These are phyloP conservation scores for Diplodia mutila DNA, from an alignment of 2,329 filamentous ascomycete genomes.

Conservation along the genomic window DNA sequence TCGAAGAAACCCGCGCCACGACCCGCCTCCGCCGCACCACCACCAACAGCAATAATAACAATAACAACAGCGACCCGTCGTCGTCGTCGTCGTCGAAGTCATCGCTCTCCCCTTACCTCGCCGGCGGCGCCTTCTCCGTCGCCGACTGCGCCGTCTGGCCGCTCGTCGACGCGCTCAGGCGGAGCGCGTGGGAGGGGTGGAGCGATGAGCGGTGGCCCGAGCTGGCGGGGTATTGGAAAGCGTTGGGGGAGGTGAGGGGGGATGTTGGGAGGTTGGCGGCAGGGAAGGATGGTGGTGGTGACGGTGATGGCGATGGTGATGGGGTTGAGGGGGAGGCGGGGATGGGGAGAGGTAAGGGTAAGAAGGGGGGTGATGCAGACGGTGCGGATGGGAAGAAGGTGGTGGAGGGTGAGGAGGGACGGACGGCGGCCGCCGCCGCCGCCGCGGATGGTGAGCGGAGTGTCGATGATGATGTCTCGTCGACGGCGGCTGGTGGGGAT, in stretches of 20 bases:
- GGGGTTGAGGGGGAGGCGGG: not conserved
- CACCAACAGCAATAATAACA: not conserved
- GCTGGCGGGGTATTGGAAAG: not conserved
- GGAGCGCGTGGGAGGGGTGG: conserved; percentile 30
- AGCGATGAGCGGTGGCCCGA: not conserved
- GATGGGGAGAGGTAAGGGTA: not conserved
- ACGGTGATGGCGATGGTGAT: not conserved
- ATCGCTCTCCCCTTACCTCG: conserved; percentile 31
- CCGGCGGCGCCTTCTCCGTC: conserved; percentile 37
- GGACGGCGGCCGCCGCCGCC: no score
- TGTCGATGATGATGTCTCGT: no score
- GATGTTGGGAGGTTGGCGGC: not conserved
- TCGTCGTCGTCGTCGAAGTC: no score
- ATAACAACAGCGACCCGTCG: not conserved
- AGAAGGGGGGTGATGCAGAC: no score
- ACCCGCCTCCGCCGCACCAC: not conserved
- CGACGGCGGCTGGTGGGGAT: no score
- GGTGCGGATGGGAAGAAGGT: no score
- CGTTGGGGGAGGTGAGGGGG: not conserved
- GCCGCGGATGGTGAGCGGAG: no score
- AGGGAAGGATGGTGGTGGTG: not conserved
- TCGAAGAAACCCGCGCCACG: conserved; percentile 32
- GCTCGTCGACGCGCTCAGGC: conserved; percentile 34
- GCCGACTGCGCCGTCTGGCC: conserved; percentile 43
- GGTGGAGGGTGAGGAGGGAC: no score